Percentiles rank a stretch among this genome's conserved stretches.
phyloP scores from a whole-genome alignment of 2,329 filamentous ascomycete species.

The Phoma herbarum region DNA sequence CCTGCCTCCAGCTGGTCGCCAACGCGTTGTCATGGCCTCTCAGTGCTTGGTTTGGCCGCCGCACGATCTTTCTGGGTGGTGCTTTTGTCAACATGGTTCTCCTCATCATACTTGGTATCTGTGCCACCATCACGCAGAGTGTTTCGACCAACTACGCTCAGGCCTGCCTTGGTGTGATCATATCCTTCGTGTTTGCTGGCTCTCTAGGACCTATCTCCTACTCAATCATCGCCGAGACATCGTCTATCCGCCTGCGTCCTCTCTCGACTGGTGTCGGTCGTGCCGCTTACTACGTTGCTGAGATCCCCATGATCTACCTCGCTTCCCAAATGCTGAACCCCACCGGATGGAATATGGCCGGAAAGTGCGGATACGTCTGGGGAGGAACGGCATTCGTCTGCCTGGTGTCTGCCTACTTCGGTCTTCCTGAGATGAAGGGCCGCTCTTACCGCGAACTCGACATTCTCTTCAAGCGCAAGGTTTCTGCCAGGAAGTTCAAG shows the following conservation, averaged over 20 bases:
- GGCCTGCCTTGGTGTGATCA: constrained; percentile 68
- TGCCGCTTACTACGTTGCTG: constrained; percentile 68
- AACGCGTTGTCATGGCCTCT: constrained; percentile 73
- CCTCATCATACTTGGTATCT: constrained; percentile 66
- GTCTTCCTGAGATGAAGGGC: constrained; percentile 63
- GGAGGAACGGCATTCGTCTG: constrained; percentile 62
- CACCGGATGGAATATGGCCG: constrained; percentile 51
- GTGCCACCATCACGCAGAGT: constrained; percentile 59
- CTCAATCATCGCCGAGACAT: constrained; percentile 73
- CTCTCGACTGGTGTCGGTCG: constrained; percentile 71
- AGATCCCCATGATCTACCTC: constrained; percentile 72
- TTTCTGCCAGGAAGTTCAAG: constrained; percentile 65
- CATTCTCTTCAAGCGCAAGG: constrained; percentile 51
- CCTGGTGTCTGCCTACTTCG: constrained; percentile 59
- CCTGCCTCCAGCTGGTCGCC: constrained; percentile 67
- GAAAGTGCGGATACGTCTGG: constrained; percentile 45
- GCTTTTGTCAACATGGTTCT: constrained; percentile 62
- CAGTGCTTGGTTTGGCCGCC: constrained; percentile 69
- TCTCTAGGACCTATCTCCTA: constrained; percentile 71
- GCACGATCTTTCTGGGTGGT: constrained; percentile 70
- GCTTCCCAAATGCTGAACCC: constrained; percentile 61
- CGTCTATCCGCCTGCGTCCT: constrained; percentile 68
- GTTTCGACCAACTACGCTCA: constrained; percentile 61
- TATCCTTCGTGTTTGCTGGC: constrained; percentile 70
- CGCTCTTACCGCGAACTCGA: constrained; percentile 61